phyloP scores from a whole-genome alignment of 2,329 filamentous ascomycete genomes.

The Fusarium subtropicale region DNA sequence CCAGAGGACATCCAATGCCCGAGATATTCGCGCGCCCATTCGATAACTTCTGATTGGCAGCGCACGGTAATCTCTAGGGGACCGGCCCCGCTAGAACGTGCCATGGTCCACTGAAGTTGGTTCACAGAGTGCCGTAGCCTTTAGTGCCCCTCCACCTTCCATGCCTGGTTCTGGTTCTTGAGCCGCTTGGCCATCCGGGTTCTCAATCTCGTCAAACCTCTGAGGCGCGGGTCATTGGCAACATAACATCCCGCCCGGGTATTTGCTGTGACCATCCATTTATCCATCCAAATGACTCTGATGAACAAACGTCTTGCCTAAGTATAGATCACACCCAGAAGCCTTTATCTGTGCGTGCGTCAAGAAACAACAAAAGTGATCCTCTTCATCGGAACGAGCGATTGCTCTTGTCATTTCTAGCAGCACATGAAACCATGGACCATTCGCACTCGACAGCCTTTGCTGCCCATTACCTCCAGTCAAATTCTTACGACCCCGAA shows the following conservation, averaged over 20 bases:
- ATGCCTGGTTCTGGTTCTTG: conserved; percentile 15
- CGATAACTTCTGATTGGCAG: conserved; percentile 28
- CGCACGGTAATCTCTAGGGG: conserved; percentile 1
- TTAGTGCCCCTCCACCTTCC: conserved; percentile 40
- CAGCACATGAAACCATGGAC: conserved; percentile 33
- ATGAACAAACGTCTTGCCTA: conserved; percentile 15
- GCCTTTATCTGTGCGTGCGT: background rate
- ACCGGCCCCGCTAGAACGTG: conserved; percentile 15
- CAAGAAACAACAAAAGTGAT: conserved; percentile 18
- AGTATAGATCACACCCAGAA: conserved; percentile 2
- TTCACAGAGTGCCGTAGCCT: conserved; percentile 23
- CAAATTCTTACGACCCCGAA: conserved; percentile 38
- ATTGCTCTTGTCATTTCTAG: conserved; percentile 18
- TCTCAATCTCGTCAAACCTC: conserved; percentile 42
- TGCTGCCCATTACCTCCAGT: conserved; percentile 37
- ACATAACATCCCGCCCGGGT: conserved; percentile 35
- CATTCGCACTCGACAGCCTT: conserved; percentile 42
- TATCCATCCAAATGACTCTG: conserved; percentile 28
- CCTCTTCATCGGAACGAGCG: conserved; percentile 4
- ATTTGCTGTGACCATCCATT: conserved; percentile 18
- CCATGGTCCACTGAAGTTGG: conserved; percentile 24
- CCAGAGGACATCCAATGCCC: background rate
- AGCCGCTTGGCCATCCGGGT: conserved; percentile 49
- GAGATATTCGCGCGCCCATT: conserved; percentile 16
- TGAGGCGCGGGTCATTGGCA: conserved; percentile 27